Base-by-base conservation (phyloP, 306 rosid genomes). In the Prinsepia uniflora region DNA sequence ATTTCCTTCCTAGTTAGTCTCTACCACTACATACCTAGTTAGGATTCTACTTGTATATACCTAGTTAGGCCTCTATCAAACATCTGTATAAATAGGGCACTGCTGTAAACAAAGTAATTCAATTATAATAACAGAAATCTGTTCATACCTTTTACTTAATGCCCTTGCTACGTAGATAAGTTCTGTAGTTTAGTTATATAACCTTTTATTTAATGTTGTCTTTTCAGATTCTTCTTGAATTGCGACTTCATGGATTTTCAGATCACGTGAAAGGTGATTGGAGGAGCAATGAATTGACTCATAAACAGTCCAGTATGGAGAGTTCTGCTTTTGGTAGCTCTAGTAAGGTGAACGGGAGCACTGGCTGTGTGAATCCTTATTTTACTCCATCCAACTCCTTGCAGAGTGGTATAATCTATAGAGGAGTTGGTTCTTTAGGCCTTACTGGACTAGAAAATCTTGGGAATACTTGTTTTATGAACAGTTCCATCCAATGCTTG, bases 401-500 rank as follows among this genome's bases (percentile, higher is more conserved):
- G 75, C 80, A 6, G 71, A 68, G 71, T 80, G 79, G 60, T 44
- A 40, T 70, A 76, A 76, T 84, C 83, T 86, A 72, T 70, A 76
- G 78, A 73, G 81, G 80, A 72, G 82, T 73, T 74, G 80, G 78
- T 65, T 71, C 86, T 44, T 76, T 87, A 82, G 95, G 98, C 70
- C 85, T 92, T 86, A 81, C 85, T 58, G 98, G 98, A 79, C 73
- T 92, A 71, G 84, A 87, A 43, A 92, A 92, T 87, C 96, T 92
- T 79, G 98, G 98, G 70, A 92, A 92, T 83, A 89, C 98, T 46
- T 92, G 98, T 81, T 92, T 87, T 76, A 89, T 92, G 98, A 92
- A 89, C 71, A 92, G 92, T 80, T 86, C 96, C 76, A 75, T 92
- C 67, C 98, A 92, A 60, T 92, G 98, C 77, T 62, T 92, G 87